Percentiles rank a stretch among this genome's conserved stretches.
These are phyloP conservation scores for Thermothielavioides terrestris DNA, from an alignment of 495 filamentous ascomycete genomes.

Conservation along the genomic window DNA sequence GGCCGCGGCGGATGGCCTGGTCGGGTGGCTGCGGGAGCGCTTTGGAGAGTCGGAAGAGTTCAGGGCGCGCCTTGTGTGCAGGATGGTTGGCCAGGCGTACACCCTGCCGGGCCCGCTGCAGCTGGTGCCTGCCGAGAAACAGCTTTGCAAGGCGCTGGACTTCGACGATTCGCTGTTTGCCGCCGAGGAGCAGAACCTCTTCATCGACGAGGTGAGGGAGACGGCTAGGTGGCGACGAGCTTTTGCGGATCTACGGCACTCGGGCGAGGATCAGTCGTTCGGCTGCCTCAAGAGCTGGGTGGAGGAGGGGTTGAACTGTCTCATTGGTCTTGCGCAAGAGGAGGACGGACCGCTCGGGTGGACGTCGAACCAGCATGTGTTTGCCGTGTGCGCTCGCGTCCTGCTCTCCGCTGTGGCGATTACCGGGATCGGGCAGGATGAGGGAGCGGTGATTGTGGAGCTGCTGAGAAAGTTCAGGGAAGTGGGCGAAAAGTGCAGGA, in stretches of 20 bases:
- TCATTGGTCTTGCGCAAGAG: constrained; percentile 43
- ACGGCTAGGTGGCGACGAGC: constrained; percentile 52
- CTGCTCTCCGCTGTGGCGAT: constrained; percentile 39
- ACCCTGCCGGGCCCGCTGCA: constrained; percentile 5
- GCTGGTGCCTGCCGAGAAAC: constrained; percentile 34
- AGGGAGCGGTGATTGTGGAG: constrained; percentile 6
- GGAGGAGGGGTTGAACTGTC: constrained; percentile 42
- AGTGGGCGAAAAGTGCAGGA: constrained; percentile 13
- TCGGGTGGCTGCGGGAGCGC: constrained; percentile 24
- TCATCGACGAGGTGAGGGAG: constrained; percentile 69
- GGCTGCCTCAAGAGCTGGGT: constrained; percentile 42
- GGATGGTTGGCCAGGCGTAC: constrained; percentile 27
- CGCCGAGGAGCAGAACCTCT: constrained; percentile 86
- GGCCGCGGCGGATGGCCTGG: constrained; percentile 30
- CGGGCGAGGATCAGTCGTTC: constrained; percentile 5
- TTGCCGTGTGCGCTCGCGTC: constrained; percentile 56
- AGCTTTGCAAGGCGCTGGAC: constrained; percentile 43
- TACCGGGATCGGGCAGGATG: background rate
- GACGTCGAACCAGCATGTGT: constrained; percentile 63
- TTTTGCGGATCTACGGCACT: constrained; percentile 26
- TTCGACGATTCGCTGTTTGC: constrained; percentile 71
- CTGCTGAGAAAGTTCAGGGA: constrained; percentile 26
- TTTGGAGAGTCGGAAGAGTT: constrained; percentile 25
- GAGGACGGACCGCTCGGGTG: constrained; percentile 63
- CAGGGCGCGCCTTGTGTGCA: constrained; percentile 22